Evolutionary conservation across 2,329 filamentous ascomycete species (phyloP), one percentile per base, ranked within the genome.

Genomic region (Fusarium acutatum): DNA sequence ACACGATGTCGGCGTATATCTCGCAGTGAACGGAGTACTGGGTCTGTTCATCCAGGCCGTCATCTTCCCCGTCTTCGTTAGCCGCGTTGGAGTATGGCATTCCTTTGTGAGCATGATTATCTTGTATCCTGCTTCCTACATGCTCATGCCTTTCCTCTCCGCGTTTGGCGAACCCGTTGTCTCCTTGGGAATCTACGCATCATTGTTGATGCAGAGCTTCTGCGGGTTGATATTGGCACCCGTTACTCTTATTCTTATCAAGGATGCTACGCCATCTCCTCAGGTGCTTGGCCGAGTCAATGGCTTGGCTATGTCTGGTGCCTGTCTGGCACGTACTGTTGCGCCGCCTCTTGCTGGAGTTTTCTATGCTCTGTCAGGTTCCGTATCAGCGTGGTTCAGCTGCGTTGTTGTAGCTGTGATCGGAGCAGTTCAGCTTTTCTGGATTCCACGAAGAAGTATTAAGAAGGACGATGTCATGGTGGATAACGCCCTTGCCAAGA

Each of bases 11-110:
- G 92, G 92, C 20, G 79, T 91, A 28, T 92, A 93, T 75, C 87
- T 94, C 82, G 88, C 90, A 7, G 82, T 92, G 58, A 93, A 94
- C 74, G 93, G 92, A 6, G 82, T 92, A 70, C 90, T 95, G 63
- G 92, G 92, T 1, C 86, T 95, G 2, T 85, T 92, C 74, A 91
- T 95, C 49, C 93, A 95, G 81, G 93, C 88, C 3, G 81, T 94
- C 50, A 84, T 95, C 35, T 94, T 94, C 77, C 92, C 92, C 8
- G 75, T 90, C 22, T 84, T 92, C 69, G 89, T 92, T 7, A 86
- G 88, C 60, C 87, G 84, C 71, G 83, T 94, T 20, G 92, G 92
- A 4, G 86, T 94, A 4, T 94, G 91, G 91, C 86, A 84, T 56
- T 86, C 92, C 0, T 92, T 94, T 76, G 82, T 93, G 43, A 71